Conservation (phyloP, 2,329 filamentous ascomycete genomes). For the Clarireedia paspali region DNA sequence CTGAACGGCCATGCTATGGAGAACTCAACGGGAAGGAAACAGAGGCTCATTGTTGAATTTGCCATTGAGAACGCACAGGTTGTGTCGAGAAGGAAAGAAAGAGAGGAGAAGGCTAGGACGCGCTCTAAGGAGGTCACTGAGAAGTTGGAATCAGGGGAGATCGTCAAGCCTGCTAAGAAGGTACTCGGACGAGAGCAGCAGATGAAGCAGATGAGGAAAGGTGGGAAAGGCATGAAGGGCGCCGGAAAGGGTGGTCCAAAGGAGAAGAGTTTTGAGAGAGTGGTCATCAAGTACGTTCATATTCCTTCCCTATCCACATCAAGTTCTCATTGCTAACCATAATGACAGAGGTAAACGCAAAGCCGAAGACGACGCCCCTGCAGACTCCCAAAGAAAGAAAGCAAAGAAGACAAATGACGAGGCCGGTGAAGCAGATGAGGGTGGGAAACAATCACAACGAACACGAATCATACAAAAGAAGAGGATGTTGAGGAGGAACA, state of each 20-base stretch:
- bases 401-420: slow-evolving; percentile 10
- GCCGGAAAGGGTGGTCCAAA: slow-evolving; percentile 13
- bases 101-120: slow-evolving; percentile 48
- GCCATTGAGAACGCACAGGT: slow-evolving; percentile 98
- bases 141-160: slow-evolving; percentile 26
- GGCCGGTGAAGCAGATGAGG: slow-evolving; percentile 32
- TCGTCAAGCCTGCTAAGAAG: slow-evolving; percentile 29
- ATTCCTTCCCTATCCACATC: not conserved
- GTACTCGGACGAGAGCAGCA: slow-evolving; percentile 23
- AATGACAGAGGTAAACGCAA: slow-evolving; percentile 12
- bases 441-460: slow-evolving; percentile 49
- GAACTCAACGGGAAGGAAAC: slow-evolving; percentile 65
- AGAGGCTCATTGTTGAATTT: slow-evolving; percentile 90
- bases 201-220: slow-evolving; percentile 32
- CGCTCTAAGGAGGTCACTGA: slow-evolving; percentile 29
- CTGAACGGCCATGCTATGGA: slow-evolving; percentile 69
- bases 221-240: slow-evolving; percentile 23
- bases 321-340: not conserved
- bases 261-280: slow-evolving; percentile 20
- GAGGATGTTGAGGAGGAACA: slow-evolving; percentile 63
- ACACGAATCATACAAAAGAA: slow-evolving; percentile 83
- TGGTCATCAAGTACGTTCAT: slow-evolving; percentile 6
- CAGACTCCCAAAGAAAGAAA: slow-evolving; percentile 2
- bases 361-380: slow-evolving; percentile 1
- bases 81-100: slow-evolving; percentile 66